phyloP scores from a whole-genome alignment of 2,329 filamentous ascomycete species.

The Penicillium capsulatum region DNA sequence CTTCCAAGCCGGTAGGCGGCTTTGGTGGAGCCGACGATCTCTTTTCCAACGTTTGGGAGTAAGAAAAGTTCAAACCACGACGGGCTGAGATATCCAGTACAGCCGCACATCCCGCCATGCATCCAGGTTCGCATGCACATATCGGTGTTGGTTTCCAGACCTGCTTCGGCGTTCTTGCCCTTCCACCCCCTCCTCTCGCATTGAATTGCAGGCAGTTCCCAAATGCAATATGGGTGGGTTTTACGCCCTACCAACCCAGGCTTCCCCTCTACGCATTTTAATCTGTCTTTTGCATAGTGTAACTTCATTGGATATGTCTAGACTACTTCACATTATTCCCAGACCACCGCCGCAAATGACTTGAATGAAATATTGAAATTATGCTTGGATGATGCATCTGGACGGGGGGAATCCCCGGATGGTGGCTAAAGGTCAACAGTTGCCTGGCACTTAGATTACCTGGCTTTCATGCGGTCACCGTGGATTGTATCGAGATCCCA shows the following conservation, averaged over 20 bases:
- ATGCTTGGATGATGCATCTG: too few species aligned
- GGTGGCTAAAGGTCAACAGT: too few species aligned
- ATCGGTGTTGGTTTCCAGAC: constrained; percentile 7
- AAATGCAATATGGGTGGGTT: constrained; percentile 16
- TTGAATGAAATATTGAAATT: too few species aligned
- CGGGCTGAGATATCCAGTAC: constrained; percentile 4
- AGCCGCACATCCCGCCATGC: constrained; percentile 4
- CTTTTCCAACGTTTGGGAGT: constrained; percentile 96
- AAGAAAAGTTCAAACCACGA: constrained; percentile 27
- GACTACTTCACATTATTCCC: too few species aligned
- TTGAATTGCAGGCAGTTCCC: constrained; percentile 8
- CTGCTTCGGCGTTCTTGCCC: not conserved
- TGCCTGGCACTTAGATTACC: too few species aligned
- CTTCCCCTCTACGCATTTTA: not conserved
- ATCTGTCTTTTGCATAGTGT: too few species aligned
- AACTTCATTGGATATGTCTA: too few species aligned
- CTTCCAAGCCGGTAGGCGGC: constrained; percentile 56
- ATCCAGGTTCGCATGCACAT: constrained; percentile 17
- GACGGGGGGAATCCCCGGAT: too few species aligned
- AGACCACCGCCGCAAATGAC: too few species aligned
- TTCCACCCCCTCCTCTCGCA: constrained; percentile 3
- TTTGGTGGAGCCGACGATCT: constrained; percentile 69
- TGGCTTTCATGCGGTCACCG: too few species aligned
- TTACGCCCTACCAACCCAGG: too few species aligned
- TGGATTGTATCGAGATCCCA: too few species aligned